Evolutionary conservation across 2,329 filamentous ascomycete genomes (phyloP), one percentile per base, ranked within the genome.

Genomic region (Fusarium musae): DNA sequence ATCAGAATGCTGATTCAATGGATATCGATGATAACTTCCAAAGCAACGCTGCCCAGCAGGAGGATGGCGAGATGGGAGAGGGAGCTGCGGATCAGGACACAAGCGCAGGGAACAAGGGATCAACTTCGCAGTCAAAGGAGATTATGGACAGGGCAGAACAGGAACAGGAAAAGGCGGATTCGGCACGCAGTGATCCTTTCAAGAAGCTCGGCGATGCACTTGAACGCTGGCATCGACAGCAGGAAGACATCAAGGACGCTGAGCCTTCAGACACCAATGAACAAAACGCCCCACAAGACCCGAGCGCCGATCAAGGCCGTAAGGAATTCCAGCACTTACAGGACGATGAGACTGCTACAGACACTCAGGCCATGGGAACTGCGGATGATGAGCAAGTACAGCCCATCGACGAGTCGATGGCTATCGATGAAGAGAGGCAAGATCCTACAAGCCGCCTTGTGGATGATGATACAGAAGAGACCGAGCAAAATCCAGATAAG

Each of bases 271-370:
- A 83, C 17, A 74, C 76, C 21, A 70, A 74, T 19, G 74, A 77
- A 19, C 67, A 75, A 49, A 72, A 78, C 5, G 83, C 89, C 56
- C 84, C 87, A 42, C 83, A 91, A 59, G 82, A 86, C 44, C 82
- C 82, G 26, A 87, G 90, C 52, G 84, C 87, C 17, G 82, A 87
- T 26, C 85, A 94, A 86, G 87, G 89, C 15, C 88, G 92, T 78
- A 90, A 89, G n/a, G 95, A 98, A 79, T 98, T 98, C 79, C 95
- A 98, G 83, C 96, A 99, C 82, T 86, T 98, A 7, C 92, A 93
- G 69, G 91, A 98, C 74, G 94, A 98, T 68, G 89, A 96, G 36
- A 89, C 91, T 34, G 88, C 92, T 60, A 90, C 93, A n/a, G 95
- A 98, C 63, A 91, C 94, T 3, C 96, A 99, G 83, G 96, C 96